Base-by-base conservation (phyloP, 805 yeast genomes). In the Metschnikowia henanensis region DNA sequence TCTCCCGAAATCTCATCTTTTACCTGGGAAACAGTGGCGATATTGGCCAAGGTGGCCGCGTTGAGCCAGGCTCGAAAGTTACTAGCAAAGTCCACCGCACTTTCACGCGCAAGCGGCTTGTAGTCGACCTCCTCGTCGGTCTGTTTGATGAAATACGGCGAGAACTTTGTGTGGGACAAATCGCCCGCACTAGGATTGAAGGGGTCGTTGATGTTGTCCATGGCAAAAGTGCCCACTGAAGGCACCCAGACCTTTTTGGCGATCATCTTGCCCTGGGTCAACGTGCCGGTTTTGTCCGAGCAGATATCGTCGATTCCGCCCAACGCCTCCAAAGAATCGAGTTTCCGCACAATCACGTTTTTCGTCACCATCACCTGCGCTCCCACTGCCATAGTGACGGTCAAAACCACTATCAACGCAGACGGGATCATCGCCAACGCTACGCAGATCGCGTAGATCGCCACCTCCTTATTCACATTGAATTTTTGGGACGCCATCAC, bases 371-470 rank as follows among this genome's bases (percentile, higher is more conserved):
- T 80, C 31, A 76, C 80, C 56, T 80, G 79, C 52, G 95, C 81
- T 50, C 94, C 84, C 54, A 82, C 82, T 1, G 91, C 88, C 91
- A 86, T 84, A 1, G 91, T 84, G 50, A 86, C 84, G 10, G 92
- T 85, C 45, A 85, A 72, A 17, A 85, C 92, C n/a, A 84, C 92
- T 47, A 84, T 83, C 54, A 85, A 71, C 1, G 90, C 81, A 3
- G 89, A 84, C 3, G 92, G 92, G 51, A 85, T 85, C 88, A 86
- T 86, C 4, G 91, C 80, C 36, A 85, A 67, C 0, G 86, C 86
- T 33, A 85, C 91, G 66, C 94, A 87, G 57, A 89, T 83, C 18
- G 96, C 96, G 60, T 88, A 88, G 39, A 87, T 81, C 13, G 95
- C 95, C 29, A 88, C 94, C 53, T 87, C 88, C 45, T 73, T 78